These are phyloP conservation scores for Claviceps pusilla DNA, from an alignment of 2,329 filamentous ascomycete genomes.

Conservation along the genomic window DNA sequence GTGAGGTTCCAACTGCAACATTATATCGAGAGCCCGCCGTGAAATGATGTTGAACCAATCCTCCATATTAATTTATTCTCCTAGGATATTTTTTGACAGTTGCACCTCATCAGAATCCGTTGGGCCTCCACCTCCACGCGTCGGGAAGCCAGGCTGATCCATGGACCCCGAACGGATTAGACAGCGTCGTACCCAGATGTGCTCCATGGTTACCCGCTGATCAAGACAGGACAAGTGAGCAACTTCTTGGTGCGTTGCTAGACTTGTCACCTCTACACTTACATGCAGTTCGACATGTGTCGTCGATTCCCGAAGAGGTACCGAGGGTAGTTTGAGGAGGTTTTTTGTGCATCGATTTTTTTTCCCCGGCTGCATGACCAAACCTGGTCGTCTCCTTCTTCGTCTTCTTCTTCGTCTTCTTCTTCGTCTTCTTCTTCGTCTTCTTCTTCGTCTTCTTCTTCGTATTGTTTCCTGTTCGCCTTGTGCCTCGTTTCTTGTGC, in stretches of 20 bases:
- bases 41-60: neutral
- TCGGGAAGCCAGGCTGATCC: slow-evolving; percentile 4
- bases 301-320: neutral
- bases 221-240: neutral
- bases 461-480: neutral
- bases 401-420: too few species aligned
- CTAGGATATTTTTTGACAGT: neutral
- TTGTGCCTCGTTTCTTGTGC: neutral
- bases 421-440: too few species aligned
- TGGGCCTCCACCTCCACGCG: slow-evolving; percentile 3
- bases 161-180: slow-evolving; percentile 2
- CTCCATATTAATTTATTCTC: neutral
- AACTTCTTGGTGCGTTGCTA: neutral
- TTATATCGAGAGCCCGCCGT: neutral
- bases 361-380: neutral
- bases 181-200: slow-evolving; percentile 3
- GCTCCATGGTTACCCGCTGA: slow-evolving; percentile 1
- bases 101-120: neutral
- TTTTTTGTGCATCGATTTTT: neutral
- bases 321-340: neutral
- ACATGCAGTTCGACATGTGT: neutral
- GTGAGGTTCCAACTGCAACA: neutral
- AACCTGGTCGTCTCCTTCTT: too few species aligned
- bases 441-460: too few species aligned
- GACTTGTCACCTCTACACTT: neutral